These are phyloP conservation scores for Epichloe sibirici DNA, from an alignment of 2,329 filamentous ascomycete species.

Conservation along the genomic window DNA sequence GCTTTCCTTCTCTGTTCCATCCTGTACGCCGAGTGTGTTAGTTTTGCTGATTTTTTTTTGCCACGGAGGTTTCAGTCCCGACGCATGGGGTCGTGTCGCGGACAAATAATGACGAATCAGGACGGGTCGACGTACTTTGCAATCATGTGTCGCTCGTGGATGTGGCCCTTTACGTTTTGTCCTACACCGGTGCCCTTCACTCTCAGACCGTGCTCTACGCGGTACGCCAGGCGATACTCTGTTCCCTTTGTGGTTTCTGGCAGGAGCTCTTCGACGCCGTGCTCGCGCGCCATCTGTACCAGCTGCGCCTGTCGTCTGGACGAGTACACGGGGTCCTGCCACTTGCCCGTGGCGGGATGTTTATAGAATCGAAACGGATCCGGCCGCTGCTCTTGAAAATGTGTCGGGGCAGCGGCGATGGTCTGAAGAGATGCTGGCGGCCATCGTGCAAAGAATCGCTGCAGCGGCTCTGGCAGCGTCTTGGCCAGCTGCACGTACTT, in stretches of 20 bases:
- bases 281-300: conserved; percentile 67
- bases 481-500: conserved; percentile 49
- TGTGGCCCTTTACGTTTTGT: conserved; percentile 88
- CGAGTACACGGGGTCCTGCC: conserved; percentile 74
- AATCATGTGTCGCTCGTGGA: conserved; percentile 79
- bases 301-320: conserved; percentile 82
- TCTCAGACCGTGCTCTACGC: conserved; percentile 67
- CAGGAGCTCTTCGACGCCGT: conserved; percentile 71
- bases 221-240: conserved; percentile 54
- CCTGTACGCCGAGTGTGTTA: conserved; percentile 27
- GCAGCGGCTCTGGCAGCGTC: conserved; percentile 63
- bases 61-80: not conserved
- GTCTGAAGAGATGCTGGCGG: conserved; percentile 56
- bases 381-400: conserved; percentile 43
- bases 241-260: conserved; percentile 67
- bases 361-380: conserved; percentile 78
- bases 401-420: conserved; percentile 29
- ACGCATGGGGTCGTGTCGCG: not conserved
- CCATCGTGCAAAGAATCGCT: conserved; percentile 81
- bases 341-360: conserved; percentile 66
- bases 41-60: not conserved
- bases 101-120: not conserved
- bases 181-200: conserved; percentile 91
- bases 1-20: conserved; percentile 83
- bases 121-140: conserved; percentile 41